phyloP scores from a whole-genome alignment of 257 asterid species.

The Capsicum pubescens region DNA sequence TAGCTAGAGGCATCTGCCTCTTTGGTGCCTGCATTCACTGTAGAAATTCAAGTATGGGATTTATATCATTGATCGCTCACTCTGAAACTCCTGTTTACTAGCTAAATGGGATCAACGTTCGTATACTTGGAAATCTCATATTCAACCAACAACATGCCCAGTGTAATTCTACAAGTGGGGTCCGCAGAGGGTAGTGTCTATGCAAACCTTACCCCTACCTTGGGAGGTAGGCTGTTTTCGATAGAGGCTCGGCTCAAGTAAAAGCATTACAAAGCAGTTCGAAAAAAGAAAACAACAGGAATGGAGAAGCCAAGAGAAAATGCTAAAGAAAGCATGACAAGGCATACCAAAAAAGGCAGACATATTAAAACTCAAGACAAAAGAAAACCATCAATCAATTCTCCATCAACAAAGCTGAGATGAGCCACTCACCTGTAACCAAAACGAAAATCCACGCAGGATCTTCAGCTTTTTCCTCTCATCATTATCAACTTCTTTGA shows the following conservation, averaged over 20 bases:
- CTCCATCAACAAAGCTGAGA: not conserved
- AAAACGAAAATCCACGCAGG: conserved; percentile 44
- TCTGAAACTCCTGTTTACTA: not conserved
- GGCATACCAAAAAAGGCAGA: no score
- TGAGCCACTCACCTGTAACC: conserved; percentile 39
- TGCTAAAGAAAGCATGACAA: no score
- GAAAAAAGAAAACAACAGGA: not conserved
- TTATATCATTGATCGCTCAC: not conserved
- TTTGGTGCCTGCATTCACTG: not conserved
- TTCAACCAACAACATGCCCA: not conserved
- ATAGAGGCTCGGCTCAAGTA: not conserved
- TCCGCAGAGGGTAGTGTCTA: not conserved
- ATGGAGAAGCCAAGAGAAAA: no score
- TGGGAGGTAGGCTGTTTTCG: not conserved
- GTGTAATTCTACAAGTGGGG: not conserved
- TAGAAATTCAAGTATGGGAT: not conserved
- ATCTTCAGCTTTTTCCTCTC: conserved; percentile 36
- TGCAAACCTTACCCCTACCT: not conserved
- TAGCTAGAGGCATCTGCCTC: not conserved
- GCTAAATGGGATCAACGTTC: not conserved
- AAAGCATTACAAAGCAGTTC: fast-evolving
- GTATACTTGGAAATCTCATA: not conserved
- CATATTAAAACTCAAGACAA: not conserved
- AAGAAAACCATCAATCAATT: not conserved
- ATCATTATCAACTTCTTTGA: conserved; percentile 28